These are phyloP conservation scores for Torrubiellomyces zombiae DNA, from an alignment of 2,329 filamentous ascomycete species.

Conservation along the genomic window DNA sequence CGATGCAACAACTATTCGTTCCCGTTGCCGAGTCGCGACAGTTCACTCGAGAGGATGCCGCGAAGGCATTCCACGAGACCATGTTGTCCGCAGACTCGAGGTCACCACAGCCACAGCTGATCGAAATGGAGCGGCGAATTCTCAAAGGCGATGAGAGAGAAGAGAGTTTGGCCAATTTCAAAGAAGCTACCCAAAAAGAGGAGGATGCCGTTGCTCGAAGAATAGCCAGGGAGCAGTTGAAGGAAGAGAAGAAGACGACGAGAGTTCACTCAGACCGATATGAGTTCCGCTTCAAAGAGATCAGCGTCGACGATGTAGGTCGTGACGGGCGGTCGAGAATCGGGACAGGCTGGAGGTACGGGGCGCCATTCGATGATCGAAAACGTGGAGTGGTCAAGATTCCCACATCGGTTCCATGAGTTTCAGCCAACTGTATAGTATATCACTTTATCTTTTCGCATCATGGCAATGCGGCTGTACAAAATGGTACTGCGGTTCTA, in stretches of 20 bases:
- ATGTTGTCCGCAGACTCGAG: slow-evolving; percentile 44
- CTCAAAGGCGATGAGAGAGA: slow-evolving; percentile 17
- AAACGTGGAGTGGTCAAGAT: slow-evolving; percentile 51
- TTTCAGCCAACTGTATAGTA: no score
- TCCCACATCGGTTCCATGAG: slow-evolving; percentile 41
- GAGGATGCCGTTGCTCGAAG: slow-evolving; percentile 21
- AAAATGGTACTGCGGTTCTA: no score
- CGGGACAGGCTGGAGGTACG: slow-evolving; percentile 46
- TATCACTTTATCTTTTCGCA: no score
- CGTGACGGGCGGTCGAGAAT: slow-evolving; percentile 30
- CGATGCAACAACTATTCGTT: slow-evolving; percentile 47
- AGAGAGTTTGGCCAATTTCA: slow-evolving; percentile 24
- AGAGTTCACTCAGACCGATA: slow-evolving; percentile 34
- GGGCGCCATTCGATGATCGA: slow-evolving; percentile 44
- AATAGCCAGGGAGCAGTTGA: slow-evolving; percentile 15
- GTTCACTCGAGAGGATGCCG: slow-evolving; percentile 49
- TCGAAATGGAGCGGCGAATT: slow-evolving; percentile 34
- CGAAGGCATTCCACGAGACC: slow-evolving; percentile 42
- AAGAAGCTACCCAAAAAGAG: slow-evolving; percentile 23
- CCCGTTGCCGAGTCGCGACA: slow-evolving; percentile 45
- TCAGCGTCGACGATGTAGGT: slow-evolving; percentile 40
- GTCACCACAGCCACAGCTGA: slow-evolving; percentile 45
- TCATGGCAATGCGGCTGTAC: no score
- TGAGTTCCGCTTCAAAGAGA: slow-evolving; percentile 46
- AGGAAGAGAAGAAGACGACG: slow-evolving; percentile 23